A percentile compares a stretch with the other conserved stretches of the same genome.
Evolutionary conservation across 176 grass and related monocot genomes (phyloP).

Genomic region (Hordeum vulgare): MorexV3_pseudomolecules_assembly NC_058518.1:73060129-73060628

Average conservation of each 20-base stretch:
- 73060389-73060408: not conserved
- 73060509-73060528: not conserved
- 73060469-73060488: slow-evolving; percentile 15
- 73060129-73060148: slow-evolving; percentile 31
- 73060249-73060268: no score
- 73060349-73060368: not conserved
- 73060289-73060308: no score
- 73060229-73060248: no score
- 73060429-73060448: slow-evolving; percentile 6
- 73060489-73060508: not conserved
- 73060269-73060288: no score
- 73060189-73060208: slow-evolving; percentile 76
- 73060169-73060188: slow-evolving; percentile 60
- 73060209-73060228: slow-evolving; percentile 78
- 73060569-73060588: not conserved
- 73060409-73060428: not conserved
- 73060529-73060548: slow-evolving; percentile 27
- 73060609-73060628: not conserved
- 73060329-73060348: slow-evolving; percentile 87
- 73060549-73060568: not conserved
- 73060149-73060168: slow-evolving; percentile 55
- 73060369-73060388: not conserved
- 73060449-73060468: slow-evolving; percentile 7
- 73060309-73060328: slow-evolving; percentile 78
- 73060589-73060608: not conserved